Conservation (phyloP, 2,329 filamentous ascomycete species). For the Fusarium austroafricanum region DNA sequence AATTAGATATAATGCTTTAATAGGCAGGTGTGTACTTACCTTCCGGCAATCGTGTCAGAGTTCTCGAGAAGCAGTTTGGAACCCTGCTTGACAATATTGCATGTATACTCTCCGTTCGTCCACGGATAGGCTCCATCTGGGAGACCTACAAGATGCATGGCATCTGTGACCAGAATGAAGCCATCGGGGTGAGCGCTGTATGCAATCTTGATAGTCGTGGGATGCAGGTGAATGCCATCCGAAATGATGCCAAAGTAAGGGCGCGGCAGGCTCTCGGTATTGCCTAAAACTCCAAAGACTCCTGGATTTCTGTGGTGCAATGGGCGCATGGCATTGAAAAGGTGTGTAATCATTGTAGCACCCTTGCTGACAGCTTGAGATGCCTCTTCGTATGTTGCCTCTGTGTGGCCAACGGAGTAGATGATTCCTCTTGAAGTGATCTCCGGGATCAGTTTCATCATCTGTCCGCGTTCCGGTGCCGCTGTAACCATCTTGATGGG, state of each 20-base stretch:
- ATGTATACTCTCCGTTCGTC: conserved; percentile 76
- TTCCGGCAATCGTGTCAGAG: conserved; percentile 82
- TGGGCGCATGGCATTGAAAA: conserved; percentile 94
- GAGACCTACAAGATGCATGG: conserved; percentile 87
- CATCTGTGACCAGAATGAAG: conserved; percentile 90
- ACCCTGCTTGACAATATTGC: conserved; percentile 76
- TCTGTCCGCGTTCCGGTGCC: conserved; percentile 82
- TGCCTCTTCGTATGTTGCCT: conserved; percentile 87
- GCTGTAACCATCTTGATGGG: conserved; percentile 85
- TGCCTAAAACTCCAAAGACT: conserved; percentile 86
- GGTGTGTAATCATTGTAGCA: conserved; percentile 89
- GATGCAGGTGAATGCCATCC: conserved; percentile 90
- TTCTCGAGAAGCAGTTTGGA: conserved; percentile 79
- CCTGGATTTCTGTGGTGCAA: conserved; percentile 92
- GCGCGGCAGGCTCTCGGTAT: conserved; percentile 65
- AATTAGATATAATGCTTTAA: neutral
- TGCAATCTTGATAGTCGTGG: conserved; percentile 88
- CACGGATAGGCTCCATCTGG: conserved; percentile 87
- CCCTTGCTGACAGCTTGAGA: conserved; percentile 77
- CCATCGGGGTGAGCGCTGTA: conserved; percentile 87
- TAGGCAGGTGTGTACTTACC: conserved; percentile 58
- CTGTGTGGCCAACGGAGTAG: conserved; percentile 86
- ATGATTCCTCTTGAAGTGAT: conserved; percentile 75
- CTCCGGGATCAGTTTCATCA: conserved; percentile 75
- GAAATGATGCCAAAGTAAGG: conserved; percentile 92